Evolutionary conservation across 768 basidiomycete genomes (phyloP), one percentile per base, ranked within the genome.

Genomic region (Phlebiopsis gigantea): DNA sequence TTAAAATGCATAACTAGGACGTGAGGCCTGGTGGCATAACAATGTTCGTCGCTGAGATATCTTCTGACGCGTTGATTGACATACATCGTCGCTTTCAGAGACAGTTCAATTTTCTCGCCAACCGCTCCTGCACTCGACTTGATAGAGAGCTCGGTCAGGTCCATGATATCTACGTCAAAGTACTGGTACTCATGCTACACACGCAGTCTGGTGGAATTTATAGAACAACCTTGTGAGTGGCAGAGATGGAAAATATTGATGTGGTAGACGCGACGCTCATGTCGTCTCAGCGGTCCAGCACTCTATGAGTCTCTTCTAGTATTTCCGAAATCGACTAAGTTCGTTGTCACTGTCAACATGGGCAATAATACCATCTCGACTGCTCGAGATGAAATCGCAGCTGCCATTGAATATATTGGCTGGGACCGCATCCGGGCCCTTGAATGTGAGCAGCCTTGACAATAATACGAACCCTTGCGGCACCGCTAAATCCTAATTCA

Each of bases 21-120:
- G 39, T 66, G 17, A 61, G 69, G 10, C 69, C 69, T 10, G 68
- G 69, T 22, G 69, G 69, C 8, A 68, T 69, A 22, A 67, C 69
- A 2, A 63, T 67, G 65, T 65, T 44, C 4, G 59, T 43, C 12
- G 4, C 22, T 9, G 12, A 31, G 4, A 7, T 1, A 8, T 50
- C 29, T n/a, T 5, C 2, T 45, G 4, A 45, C 44, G 5, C 5
- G 2, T 4, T 1, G 3, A 9, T 12, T 31, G 15, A 30, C 28
- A 4, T 12, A 2, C 28, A 1, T 49, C 30, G 9, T 15, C 10
- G 19, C 29, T 3, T 49, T 19, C 46, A 68, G 66, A 29, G 68
- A 69, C 44, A 68, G 68, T 46, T 58, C 56, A 9, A 60, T 62
- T 2, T 69, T 61, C 31, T 53, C 63, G 34, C 61, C 63, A 12